These are phyloP conservation scores for Pseudisothecium myosuroides DNA, from an alignment of 225 moss, liverwort and hornwort species.

Conservation along the genomic window DNA sequence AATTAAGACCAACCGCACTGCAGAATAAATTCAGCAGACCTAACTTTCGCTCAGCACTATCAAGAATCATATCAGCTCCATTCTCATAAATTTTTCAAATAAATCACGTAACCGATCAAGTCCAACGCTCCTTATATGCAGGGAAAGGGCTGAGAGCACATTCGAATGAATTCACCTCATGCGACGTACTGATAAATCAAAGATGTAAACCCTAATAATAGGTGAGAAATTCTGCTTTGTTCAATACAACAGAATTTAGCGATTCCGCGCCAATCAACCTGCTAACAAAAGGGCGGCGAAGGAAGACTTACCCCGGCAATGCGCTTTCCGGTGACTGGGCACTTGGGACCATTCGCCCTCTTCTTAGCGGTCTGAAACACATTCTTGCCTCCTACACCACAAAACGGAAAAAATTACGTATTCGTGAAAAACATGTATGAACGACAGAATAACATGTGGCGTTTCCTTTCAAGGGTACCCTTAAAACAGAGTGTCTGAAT, in stretches of 20 bases:
- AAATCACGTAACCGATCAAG: not conserved
- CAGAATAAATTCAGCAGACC: not conserved
- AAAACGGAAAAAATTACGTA: no score
- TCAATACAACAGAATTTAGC: no score
- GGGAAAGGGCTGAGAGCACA: not conserved
- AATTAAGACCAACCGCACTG: not conserved
- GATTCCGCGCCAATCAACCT: not conserved
- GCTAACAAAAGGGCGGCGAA: not conserved
- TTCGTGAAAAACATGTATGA: not conserved
- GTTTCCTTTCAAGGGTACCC: not conserved
- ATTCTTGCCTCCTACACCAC: slow-evolving; percentile 50
- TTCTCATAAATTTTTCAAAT: not conserved
- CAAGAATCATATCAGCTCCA: not conserved
- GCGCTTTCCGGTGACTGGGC: slow-evolving; percentile 58
- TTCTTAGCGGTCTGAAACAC: slow-evolving; percentile 71
- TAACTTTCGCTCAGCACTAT: not conserved
- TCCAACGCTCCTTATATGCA: not conserved
- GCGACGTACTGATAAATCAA: not conserved
- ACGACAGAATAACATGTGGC: not conserved
- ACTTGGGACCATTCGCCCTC: slow-evolving; percentile 69
- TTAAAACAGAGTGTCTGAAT: not conserved
- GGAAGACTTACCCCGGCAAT: slow-evolving; percentile 43
- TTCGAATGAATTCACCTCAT: not conserved
- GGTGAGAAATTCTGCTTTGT: not conserved
- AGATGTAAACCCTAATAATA: not conserved